These are phyloP conservation scores for Clarireedia homoeocarpa DNA, from an alignment of 2,329 filamentous ascomycete genomes.

Conservation along the genomic window DNA sequence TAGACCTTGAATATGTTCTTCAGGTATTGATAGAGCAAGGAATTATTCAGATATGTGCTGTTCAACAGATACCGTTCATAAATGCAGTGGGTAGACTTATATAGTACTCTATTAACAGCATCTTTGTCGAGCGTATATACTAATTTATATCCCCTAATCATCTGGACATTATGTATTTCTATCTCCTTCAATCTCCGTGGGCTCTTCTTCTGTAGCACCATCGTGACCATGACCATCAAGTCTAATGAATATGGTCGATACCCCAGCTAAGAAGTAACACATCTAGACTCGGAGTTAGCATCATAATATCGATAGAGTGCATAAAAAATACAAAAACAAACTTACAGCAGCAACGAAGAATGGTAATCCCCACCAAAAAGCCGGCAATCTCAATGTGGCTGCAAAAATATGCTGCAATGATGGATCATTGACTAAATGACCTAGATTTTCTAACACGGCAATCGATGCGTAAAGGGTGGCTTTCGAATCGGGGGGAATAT, in stretches of 20 bases:
- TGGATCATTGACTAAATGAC: constrained; percentile 26
- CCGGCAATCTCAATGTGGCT: constrained; percentile 15
- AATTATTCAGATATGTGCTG: too few relatives aligned
- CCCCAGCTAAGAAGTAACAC: background rate
- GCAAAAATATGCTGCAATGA: constrained; percentile 26
- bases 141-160: too few relatives aligned
- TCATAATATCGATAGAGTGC: background rate
- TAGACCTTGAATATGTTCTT: too few relatives aligned
- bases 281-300: background rate
- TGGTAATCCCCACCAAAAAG: constrained; percentile 23
- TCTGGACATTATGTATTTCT: too few relatives aligned
- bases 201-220: too few relatives aligned
- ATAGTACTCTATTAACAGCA: too few relatives aligned
- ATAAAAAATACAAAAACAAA: background rate
- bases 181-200: too few relatives aligned
- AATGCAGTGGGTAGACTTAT: too few relatives aligned
- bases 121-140: too few relatives aligned
- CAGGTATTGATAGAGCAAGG: too few relatives aligned
- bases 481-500: constrained; percentile 20
- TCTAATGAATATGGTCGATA: background rate
- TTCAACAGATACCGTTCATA: too few relatives aligned
- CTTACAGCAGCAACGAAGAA: constrained; percentile 28
- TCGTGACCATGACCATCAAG: background rate
- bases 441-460: constrained; percentile 26
- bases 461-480: constrained; percentile 25